phyloP scores from a whole-genome alignment of 2,329 filamentous ascomycete species.

The Drechslerella stenobrocha region DNA sequence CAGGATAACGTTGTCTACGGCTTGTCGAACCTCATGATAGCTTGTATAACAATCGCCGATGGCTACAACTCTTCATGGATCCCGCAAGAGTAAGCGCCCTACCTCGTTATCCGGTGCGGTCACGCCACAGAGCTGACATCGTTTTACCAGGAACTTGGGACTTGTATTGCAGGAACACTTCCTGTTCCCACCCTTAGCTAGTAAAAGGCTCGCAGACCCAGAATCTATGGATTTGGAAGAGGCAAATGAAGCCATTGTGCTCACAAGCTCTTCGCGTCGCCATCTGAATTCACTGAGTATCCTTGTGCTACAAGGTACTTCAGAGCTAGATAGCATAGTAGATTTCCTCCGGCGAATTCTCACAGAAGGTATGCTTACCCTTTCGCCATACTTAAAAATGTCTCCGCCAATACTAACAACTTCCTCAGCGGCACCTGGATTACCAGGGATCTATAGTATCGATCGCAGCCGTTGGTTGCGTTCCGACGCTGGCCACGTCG shows the following conservation, averaged over 20 bases:
- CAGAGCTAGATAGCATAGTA: slow-evolving; percentile 17
- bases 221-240: slow-evolving; percentile 55
- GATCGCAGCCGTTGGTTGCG: slow-evolving; percentile 57
- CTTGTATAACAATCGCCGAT: slow-evolving; percentile 24
- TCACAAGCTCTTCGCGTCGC: slow-evolving; percentile 46
- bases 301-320: slow-evolving; percentile 19
- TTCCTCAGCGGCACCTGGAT: slow-evolving; percentile 43
- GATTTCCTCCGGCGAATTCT: slow-evolving; percentile 48
- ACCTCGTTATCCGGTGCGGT: background rate
- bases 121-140: background rate
- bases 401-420: slow-evolving; percentile 49
- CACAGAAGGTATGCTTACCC: slow-evolving; percentile 41
- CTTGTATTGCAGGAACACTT: slow-evolving; percentile 31
- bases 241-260: slow-evolving; percentile 68
- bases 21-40: slow-evolving; percentile 28
- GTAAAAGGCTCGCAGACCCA: slow-evolving; percentile 8
- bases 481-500: slow-evolving; percentile 78
- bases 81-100: slow-evolving; percentile 14
- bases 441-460: slow-evolving; percentile 50
- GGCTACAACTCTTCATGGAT: slow-evolving; percentile 30
- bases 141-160: slow-evolving; percentile 17
- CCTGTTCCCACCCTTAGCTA: slow-evolving; percentile 26
- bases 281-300: slow-evolving; percentile 19
- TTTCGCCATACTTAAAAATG: slow-evolving; percentile 3
- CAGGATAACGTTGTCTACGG: slow-evolving; percentile 44